A percentile compares a stretch with the other conserved stretches of the same genome.
Evolutionary conservation across 1,284 basidiomycete genomes (phyloP).

Genomic region (Marasmius tenuissimus): DNA sequence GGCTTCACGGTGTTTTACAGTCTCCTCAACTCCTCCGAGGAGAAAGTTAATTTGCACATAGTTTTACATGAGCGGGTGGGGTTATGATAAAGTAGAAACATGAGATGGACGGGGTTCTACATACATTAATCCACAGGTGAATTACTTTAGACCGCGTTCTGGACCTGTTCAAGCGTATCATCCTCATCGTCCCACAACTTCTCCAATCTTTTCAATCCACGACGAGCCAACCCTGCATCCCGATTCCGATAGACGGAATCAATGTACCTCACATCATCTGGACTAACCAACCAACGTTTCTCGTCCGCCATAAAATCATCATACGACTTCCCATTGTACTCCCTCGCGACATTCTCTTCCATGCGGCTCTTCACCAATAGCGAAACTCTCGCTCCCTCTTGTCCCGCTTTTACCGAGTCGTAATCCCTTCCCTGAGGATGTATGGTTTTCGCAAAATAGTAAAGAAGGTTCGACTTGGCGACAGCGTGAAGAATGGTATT

Average conservation of each 20-base stretch:
- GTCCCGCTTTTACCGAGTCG: slow-evolving; percentile 2
- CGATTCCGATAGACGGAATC: slow-evolving; percentile 21
- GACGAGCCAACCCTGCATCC: slow-evolving; percentile 10
- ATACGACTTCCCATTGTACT: slow-evolving; percentile 5
- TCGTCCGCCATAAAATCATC: slow-evolving; percentile 1
- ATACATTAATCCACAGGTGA: too few species aligned
- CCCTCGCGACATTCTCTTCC: slow-evolving; percentile 4
- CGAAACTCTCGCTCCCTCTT: neutral
- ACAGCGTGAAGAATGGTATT: slow-evolving; percentile 1
- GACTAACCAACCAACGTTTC: slow-evolving; percentile 15
- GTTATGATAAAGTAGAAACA: neutral
- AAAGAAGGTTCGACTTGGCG: neutral
- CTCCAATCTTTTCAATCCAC: slow-evolving; percentile 10
- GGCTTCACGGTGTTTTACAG: too few species aligned
- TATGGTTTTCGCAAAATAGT: neutral
- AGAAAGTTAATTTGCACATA: too few species aligned
- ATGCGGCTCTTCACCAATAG: neutral
- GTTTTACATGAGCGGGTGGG: neutral
- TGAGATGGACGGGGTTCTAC: too few species aligned
- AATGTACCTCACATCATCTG: slow-evolving; percentile 17
- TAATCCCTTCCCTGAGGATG: slow-evolving; percentile 3
- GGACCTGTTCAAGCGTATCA: slow-evolving; percentile 26
- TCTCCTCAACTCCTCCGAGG: too few species aligned
- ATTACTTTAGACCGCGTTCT: neutral
- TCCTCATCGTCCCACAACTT: slow-evolving; percentile 44